Evolutionary conservation across 805 yeast genomes (phyloP).

Genomic region (Metschnikowia kofuensis): DNA sequence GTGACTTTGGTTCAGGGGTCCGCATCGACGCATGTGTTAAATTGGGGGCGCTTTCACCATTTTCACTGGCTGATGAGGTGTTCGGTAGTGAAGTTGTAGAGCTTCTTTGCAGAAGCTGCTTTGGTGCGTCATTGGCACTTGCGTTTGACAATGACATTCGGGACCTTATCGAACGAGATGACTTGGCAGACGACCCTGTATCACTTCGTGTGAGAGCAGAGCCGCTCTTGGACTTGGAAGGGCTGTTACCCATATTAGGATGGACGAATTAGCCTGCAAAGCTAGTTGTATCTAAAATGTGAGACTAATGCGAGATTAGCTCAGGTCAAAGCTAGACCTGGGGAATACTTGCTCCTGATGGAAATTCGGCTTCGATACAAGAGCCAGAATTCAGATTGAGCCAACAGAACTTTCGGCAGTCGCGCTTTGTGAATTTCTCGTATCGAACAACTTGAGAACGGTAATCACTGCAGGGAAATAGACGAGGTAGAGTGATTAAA

Average conservation of each 20-base stretch:
- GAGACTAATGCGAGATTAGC: background rate
- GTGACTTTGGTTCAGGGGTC: slow-evolving; percentile 67
- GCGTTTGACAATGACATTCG: slow-evolving; percentile 23
- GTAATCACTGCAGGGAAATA: no score
- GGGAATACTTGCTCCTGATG: no score
- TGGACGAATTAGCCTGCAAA: background rate
- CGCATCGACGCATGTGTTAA: slow-evolving; percentile 45
- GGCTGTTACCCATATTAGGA: slow-evolving; percentile 47
- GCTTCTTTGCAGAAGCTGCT: slow-evolving; percentile 29
- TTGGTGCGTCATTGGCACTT: slow-evolving; percentile 28
- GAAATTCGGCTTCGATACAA: no score
- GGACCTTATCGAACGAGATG: slow-evolving; percentile 46
- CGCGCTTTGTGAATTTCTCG: no score
- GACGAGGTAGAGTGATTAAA: no score
- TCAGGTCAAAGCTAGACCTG: background rate
- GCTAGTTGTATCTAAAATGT: background rate
- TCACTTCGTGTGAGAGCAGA: slow-evolving; percentile 54
- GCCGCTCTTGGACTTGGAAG: slow-evolving; percentile 42
- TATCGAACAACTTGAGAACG: no score
- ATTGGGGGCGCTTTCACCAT: slow-evolving; percentile 1
- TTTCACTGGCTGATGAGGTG: slow-evolving; percentile 20
- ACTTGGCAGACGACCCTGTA: slow-evolving; percentile 49
- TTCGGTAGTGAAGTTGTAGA: slow-evolving; percentile 24
- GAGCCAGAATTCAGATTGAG: no score
- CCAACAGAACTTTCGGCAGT: no score